Evolutionary conservation across 202 grass and related monocot genomes (phyloP), one percentile per base, ranked within the genome.

Genomic region (Brachypodium distachyon): DNA sequence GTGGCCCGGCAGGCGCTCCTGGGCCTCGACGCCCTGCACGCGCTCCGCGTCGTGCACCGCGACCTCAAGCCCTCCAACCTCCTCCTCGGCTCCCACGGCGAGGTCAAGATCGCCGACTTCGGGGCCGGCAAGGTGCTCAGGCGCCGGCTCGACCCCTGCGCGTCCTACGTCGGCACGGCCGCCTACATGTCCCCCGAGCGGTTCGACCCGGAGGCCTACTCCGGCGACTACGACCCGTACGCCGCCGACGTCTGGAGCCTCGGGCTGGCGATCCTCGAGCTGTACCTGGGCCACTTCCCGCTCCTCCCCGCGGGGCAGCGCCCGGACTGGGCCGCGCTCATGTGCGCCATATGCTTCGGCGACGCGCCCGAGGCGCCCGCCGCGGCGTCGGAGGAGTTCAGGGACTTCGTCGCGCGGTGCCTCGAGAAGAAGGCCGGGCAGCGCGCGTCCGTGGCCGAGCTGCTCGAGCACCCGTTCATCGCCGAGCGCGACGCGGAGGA

Each of bases 161-260:
- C 83, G 16, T 94, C 94, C 32, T 94, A 94, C 80, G 89, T 97
- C n/a, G 94, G 94, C 22, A 97, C 94, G 23, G 85, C 91, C 13
- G 94, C 94, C 4, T 97, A 97, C 82, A 97, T 97, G 94, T 94
- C 91, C 26, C 94, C 94, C 3, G 91, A 97, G 82, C 76, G 94
- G 67, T 92, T 97, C 73, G 89, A 97, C 67, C 89, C 94, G 25
- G 94, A 90, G 39, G 44, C 94, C 1, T 92, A 92, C 76, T 78
- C 86, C 1, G 94, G 91, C 21, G 88, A 97, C 69, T 97, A 97
- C 82, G 94, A 97, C 68, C 94, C 94, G 21, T 97, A 94, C 80
- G 94, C 94, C 43, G 94, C 94, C 9, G 94, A 97, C 59, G 94
- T 97, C 29, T 97, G 91, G 94, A 94, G 88, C 67, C 87, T 97